phyloP scores from a whole-genome alignment of 2,329 filamentous ascomycete genomes.

The Hypoxylon sp. region DNA sequence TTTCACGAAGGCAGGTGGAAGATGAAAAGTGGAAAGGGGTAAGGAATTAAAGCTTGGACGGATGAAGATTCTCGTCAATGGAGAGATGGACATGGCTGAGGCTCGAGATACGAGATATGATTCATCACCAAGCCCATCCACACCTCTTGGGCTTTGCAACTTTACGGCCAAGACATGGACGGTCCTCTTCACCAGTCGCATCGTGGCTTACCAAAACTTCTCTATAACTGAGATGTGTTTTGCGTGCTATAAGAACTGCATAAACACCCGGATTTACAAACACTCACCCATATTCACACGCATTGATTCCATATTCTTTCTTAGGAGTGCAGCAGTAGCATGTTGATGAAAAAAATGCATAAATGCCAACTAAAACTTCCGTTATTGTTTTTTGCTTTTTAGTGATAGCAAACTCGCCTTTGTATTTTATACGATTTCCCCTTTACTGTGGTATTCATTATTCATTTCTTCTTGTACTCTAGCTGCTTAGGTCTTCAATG shows the following conservation, averaged over 20 bases:
- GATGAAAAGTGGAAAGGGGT: constrained; percentile 21
- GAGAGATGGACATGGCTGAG: constrained; percentile 24
- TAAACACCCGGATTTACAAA: too few relatives aligned
- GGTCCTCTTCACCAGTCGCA: constrained; percentile 17
- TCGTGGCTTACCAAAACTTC: constrained; percentile 24
- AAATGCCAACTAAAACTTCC: constrained; percentile 20
- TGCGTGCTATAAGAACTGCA: constrained; percentile 26
- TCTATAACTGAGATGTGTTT: constrained; percentile 22
- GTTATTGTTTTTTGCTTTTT: constrained; percentile 1
- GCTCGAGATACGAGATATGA: constrained; percentile 34
- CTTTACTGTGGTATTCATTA: too few relatives aligned
- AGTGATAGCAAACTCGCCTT: too few relatives aligned
- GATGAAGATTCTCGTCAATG: constrained; percentile 19
- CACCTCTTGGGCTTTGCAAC: constrained; percentile 12
- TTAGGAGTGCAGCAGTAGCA: constrained; percentile 36
- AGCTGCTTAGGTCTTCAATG: not conserved
- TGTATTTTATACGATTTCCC: too few relatives aligned
- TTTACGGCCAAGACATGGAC: constrained; percentile 8
- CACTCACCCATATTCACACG: too few relatives aligned
- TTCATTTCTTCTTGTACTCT: too few relatives aligned
- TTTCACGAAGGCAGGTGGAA: too few relatives aligned
- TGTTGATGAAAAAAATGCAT: constrained; percentile 39
- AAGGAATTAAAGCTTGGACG: not conserved
- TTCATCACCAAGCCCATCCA: constrained; percentile 6
- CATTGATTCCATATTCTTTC: constrained; percentile 36